Evolutionary conservation across 441 rosid species (phyloP), one percentile per base, ranked within the genome.

Genomic region (Erodium texanum): DNA sequence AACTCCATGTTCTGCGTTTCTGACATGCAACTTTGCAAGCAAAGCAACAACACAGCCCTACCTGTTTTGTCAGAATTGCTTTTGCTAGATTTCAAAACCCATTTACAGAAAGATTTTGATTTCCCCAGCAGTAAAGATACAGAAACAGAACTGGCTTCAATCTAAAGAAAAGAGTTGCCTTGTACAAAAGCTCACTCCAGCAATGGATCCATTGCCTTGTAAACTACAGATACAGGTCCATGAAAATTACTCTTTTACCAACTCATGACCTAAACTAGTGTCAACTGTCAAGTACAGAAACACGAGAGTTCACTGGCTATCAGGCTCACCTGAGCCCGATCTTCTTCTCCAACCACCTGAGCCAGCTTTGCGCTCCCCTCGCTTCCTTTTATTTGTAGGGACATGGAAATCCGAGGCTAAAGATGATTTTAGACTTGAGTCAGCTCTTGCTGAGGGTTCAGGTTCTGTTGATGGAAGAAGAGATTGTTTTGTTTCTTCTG

Each of bases 281-380:
- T 8, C 41, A 38, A 59, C 23, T 7, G 11, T 8, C 41, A 38
- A 32, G n/a, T 18, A 56, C 19, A 62, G 6, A 54, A 2, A 24
- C n/a, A 70, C n/a, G 7, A 24, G 18, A 64, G 22, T 71, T 83
- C 77, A 90, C 77, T 82, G 89, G 84, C 93, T 86, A 76, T 91
- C 96, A 69, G 85, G 86, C 67, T 89, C 94, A 54, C 85, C 78
- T 24, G 92, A 72, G 62, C 85, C 63, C 7, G 63, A 80, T 81
- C 85, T 83, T 87, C 76, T 89, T 79, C 78, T 87, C 98, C 98
- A 93, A 68, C 88, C 81, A 64, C 73, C 85, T 0, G 88, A 76
- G 71, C 93, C 82, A 43, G 85, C 89, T 80, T 85, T 91, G 65
- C 96, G 85, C 41, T 91, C 97, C 38, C 85, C 99, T 74, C 97